Evolutionary conservation across 106 monocot species (phyloP), one percentile per base, ranked within the genome.

Genomic region (Phalaenopsis aphrodite): DNA sequence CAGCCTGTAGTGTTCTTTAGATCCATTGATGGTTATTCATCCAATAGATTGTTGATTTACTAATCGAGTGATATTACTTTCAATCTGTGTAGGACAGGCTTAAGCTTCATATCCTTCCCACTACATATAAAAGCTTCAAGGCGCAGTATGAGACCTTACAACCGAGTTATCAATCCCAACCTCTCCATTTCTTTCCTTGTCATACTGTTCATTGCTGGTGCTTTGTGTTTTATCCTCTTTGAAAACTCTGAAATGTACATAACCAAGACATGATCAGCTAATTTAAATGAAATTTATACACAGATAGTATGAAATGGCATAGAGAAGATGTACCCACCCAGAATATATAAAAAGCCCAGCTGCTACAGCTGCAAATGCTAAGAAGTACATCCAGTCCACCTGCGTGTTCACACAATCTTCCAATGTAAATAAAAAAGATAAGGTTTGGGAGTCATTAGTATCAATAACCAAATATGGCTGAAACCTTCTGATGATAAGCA

Each of bases 341-440:
- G 93, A 90, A 74, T 93, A 97, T 7, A 92, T 56, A 30, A 85
- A 75, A 10, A 97, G 88, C 23, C 96, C 96, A 82, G 86, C 64
- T 57, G 74, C 84, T 72, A 94, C 92, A 24, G 75, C 83, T 0
- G 76, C 93, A 75, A 97, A 97, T 80, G 96, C 91, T 82, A 97
- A 55, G 78, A 94, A 97, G 68, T 97, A 97, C 77, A 97, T 84
- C 91, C 90, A 94, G 80, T 97, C 96, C n/a, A 97, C 87, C 96
- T 96, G 90, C 73, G 79, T 30, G 2, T 56, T 56, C 14, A 56
- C 1, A 56, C 10, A 56, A 56, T 11, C 56, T 56, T 15, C 43
- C 43, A 45, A 45, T 45, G 43, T 45, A 6, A 45, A 56, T 56
- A 56, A 17, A 56, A 17, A 2, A 17, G 9, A 66, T 5, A 66